Base-by-base conservation (phyloP, 2,329 filamentous ascomycete genomes). In the Exophiala sp. region DNA sequence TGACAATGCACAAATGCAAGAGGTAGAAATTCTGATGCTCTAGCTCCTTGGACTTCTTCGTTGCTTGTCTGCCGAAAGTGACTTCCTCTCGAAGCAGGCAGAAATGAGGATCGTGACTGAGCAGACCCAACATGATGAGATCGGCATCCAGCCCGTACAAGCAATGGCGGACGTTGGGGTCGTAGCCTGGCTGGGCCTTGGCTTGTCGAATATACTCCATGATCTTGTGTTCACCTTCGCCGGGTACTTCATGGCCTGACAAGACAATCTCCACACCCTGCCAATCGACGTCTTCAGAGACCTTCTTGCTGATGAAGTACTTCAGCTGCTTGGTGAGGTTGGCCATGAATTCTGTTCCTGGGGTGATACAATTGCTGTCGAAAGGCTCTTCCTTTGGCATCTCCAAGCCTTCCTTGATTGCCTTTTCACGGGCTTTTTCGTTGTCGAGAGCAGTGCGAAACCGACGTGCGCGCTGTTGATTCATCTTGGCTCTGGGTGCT, bases 141-240 rank as follows among this genome's bases (percentile, higher is more conserved):
- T 98, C 93, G 38, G 93, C 93, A 71, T 98, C 93, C 43, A 98
- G 79, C 19, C 94, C 94, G 70, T 98, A 98, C 56, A 98, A 77
- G 70, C 94, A 98, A 70, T 98, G 93, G 50, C 93, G 87, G 55
- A 95, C 81, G 64, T 98, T 97, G 43, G 88, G 80, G 67, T 95
- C 84, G 69, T 98, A 98, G 57, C 84, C 81, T 1, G 87, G 87
- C 69, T 98, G 93, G 42, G 91, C 89, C 75, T 97, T 97, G 56
- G 93, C 88, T 69, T 94, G 88, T 61, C 93, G 86, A 68, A 98
- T 98, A 70, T 98, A 98, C 70, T 98, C 94, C 93, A 98, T 98
- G 70, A 98, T 95, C 74, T 98, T 98, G 75, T 98, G 93, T 70
- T 98, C 93, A 62, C 93, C 93, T 71, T 98, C 94, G 62, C 93